Evolutionary conservation across 148 eudicot genomes (phyloP), one percentile per base, ranked within the genome.

Genomic region (Rheum nobile): DNA sequence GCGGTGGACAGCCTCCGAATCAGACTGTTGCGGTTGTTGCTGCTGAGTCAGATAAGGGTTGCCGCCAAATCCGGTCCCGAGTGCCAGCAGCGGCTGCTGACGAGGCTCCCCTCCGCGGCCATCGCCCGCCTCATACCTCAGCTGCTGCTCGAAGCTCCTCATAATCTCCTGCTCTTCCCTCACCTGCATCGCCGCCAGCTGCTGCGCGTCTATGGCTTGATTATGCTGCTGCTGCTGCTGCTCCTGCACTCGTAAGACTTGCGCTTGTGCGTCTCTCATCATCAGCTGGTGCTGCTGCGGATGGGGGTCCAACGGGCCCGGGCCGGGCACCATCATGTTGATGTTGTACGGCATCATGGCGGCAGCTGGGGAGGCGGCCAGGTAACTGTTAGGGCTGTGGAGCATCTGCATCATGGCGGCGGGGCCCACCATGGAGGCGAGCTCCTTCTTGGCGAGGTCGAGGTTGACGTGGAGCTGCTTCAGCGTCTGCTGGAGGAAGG

Each of bases 81-180:
- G 71, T 13, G 77, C 86, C 77, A 82, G 54, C 4, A 75, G 39
- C 1, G 85, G 85, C 5, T 43, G 69, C 37, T 74, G 78, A 57
- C 76, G 82, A 44, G 82, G 78, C 54, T 84, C 87, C 8, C 77
- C 65, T 8, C 29, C 31, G 4, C n/a, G n/a, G n/a, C n/a, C n/a
- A n/a, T n/a, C n/a, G n/a, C n/a, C n/a, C n/a, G n/a, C n/a, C n/a
- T n/a, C n/a, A n/a, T n/a, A n/a, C n/a, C n/a, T n/a, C n/a, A n/a
- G n/a, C n/a, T 24, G 80, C 26, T 82, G 83, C 75, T 86, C 85
- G 29, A 68, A 84, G 50, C 31, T 81, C 73, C 83, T 73, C 71
- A 82, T 41, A 39, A 83, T 77, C 67, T 82, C 87, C 38, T 81
- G 80, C 19, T 85, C 87, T 68, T 86, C 89, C 46, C 84, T 80